Percentiles rank a stretch among this genome's conserved stretches.
Conservation (phyloP, 2,329 filamentous ascomycete genomes). For the Macrophomina phaseolina region DNA sequence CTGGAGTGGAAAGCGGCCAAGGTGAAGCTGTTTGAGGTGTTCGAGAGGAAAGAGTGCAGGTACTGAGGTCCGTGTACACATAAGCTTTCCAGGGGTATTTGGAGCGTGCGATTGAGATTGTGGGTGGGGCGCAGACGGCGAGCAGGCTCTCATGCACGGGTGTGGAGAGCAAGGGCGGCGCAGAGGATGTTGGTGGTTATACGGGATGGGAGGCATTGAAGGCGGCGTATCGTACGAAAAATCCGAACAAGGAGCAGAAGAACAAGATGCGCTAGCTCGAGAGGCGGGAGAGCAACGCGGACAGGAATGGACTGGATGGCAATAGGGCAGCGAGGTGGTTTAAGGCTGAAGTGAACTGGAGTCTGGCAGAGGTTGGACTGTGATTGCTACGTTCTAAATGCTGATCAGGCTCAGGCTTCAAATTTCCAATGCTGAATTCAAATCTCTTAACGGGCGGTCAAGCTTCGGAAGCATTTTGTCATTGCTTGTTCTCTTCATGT, state of each 20-base stretch:
- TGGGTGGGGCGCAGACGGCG: not conserved
- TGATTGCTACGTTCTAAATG: constrained; percentile 8
- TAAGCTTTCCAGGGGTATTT: not conserved
- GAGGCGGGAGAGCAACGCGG: not conserved
- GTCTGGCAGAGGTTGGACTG: not conserved
- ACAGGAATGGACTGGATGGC: constrained; percentile 12
- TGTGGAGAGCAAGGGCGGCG: not conserved
- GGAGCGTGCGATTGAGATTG: not conserved
- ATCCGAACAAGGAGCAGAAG: not conserved
- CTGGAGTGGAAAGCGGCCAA: constrained; percentile 29
- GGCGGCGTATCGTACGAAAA: not conserved
- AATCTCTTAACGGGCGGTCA: not conserved
- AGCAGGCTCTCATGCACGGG: not conserved
- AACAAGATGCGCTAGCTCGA: not conserved
- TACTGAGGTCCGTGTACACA: not conserved
- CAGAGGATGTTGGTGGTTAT: not conserved
- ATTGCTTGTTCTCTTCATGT: too few species aligned
- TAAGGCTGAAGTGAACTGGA: constrained; percentile 4
- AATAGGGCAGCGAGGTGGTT: not conserved
- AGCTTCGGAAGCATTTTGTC: too few species aligned
- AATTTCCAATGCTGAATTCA: too few species aligned
- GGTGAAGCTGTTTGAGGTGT: constrained; percentile 30
- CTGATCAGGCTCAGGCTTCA: too few species aligned
- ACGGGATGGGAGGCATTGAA: not conserved
- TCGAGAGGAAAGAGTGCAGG: constrained; percentile 28